phyloP scores from a whole-genome alignment of 2,329 filamentous ascomycete genomes.

The Fusarium globosum region DNA sequence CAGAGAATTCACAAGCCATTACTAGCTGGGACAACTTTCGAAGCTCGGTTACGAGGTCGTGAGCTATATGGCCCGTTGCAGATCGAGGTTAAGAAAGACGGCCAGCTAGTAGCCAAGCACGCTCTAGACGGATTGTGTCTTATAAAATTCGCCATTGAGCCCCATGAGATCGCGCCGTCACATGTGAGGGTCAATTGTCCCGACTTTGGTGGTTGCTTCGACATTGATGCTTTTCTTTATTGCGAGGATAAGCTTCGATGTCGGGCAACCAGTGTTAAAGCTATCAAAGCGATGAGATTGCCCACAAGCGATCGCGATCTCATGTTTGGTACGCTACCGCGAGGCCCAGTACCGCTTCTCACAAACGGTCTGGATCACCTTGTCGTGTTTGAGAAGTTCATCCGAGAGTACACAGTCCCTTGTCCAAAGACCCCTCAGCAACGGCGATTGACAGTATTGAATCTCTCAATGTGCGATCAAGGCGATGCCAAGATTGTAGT shows the following conservation, averaged over 20 bases:
- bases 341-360: background rate
- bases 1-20: background rate
- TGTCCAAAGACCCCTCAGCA: accelerated
- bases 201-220: background rate
- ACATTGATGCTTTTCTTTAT: constrained; percentile 3
- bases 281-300: background rate
- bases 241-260: constrained; percentile 6
- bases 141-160: background rate
- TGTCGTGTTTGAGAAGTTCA: background rate
- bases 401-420: background rate
- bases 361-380: background rate
- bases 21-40: background rate
- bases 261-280: constrained; percentile 6
- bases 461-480: constrained; percentile 6
- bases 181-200: constrained; percentile 1
- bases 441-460: background rate
- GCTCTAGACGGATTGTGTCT: background rate
- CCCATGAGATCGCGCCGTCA: background rate
- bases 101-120: background rate
- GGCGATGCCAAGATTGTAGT: constrained; percentile 6
- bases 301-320: background rate
- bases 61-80: background rate
- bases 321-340: background rate
- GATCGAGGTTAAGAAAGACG: background rate
- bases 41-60: background rate